Evolutionary conservation across 495 filamentous ascomycete species (phyloP).

Genomic region (Xylaria curta): DNA sequence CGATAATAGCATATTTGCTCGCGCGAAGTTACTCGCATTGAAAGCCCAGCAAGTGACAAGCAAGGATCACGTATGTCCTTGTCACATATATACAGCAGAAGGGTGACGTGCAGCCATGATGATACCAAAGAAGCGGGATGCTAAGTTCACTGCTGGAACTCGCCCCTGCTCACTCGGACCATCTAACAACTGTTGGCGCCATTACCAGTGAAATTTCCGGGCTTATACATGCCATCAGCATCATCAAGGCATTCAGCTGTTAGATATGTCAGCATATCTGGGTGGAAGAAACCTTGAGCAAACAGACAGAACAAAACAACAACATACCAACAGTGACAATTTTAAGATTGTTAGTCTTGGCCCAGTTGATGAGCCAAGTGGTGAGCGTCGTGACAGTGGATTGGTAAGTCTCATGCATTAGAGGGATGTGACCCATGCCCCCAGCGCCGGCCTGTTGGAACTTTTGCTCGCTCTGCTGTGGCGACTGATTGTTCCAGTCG

Average conservation of each 20-base stretch:
- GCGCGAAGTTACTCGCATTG: neutral
- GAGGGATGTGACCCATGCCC: slow-evolving; percentile 59
- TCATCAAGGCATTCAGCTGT: slow-evolving; percentile 60
- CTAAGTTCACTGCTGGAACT: neutral
- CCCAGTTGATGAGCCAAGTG: slow-evolving; percentile 61
- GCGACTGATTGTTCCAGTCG: slow-evolving; percentile 59
- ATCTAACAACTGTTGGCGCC: slow-evolving; percentile 33
- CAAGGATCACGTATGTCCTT: neutral
- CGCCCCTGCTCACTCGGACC: neutral
- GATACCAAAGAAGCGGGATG: neutral
- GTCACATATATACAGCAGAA: neutral
- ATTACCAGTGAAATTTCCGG: slow-evolving; percentile 44
- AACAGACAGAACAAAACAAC: neutral
- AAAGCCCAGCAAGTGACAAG: neutral
- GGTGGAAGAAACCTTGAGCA: neutral
- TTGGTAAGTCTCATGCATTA: slow-evolving; percentile 63
- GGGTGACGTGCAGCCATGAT: neutral
- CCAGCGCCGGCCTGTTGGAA: slow-evolving; percentile 53
- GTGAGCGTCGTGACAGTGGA: slow-evolving; percentile 55
- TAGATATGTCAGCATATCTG: slow-evolving; percentile 29
- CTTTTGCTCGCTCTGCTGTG: slow-evolving; percentile 49
- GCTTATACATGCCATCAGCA: slow-evolving; percentile 51
- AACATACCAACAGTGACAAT: slow-evolving; percentile 59
- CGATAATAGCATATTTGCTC: neutral
- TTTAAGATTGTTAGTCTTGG: slow-evolving; percentile 56